A percentile compares a stretch with the other conserved stretches of the same genome.
Conservation (phyloP, 1,284 basidiomycete species). For the Cryptococcus sp. region DNA sequence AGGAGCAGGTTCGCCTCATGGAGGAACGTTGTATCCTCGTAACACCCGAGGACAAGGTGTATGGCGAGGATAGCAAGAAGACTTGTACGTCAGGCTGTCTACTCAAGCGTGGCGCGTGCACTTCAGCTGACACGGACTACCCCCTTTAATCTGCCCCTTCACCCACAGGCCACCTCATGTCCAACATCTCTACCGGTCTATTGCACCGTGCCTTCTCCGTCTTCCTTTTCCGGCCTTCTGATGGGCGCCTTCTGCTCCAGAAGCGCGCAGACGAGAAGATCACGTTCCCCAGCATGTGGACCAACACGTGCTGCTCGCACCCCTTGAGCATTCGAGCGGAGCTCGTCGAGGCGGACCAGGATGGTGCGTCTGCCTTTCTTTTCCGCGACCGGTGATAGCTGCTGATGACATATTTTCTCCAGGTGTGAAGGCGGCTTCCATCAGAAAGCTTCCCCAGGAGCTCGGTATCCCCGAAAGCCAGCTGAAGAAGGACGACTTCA, state of each 20-base stretch:
- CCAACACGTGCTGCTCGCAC: slow-evolving; percentile 99
- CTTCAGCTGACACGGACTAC: background rate
- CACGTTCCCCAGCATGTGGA: slow-evolving; percentile 99
- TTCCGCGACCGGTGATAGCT: background rate
- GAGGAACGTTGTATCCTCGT: slow-evolving; percentile 96
- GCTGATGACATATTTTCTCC: background rate
- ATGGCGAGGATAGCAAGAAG: slow-evolving; percentile 95
- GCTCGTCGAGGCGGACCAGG: slow-evolving; percentile 71
- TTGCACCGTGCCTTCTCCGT: slow-evolving; percentile 97
- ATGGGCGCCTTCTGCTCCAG: slow-evolving; percentile 93
- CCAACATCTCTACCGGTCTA: slow-evolving; percentile 90
- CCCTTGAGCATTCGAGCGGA: slow-evolving; percentile 74
- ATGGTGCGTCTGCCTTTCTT: slow-evolving; percentile 53
- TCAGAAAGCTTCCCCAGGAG: slow-evolving; percentile 94
- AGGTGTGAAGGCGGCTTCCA: slow-evolving; percentile 78
- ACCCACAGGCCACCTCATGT: slow-evolving; percentile 86
- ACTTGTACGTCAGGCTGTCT: slow-evolving; percentile 63
- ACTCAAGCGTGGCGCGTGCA: background rate
- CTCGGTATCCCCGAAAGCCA: slow-evolving; percentile 75
- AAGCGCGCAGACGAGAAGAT: slow-evolving; percentile 96
- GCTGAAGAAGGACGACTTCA: slow-evolving; percentile 79
- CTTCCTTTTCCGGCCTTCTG: slow-evolving; percentile 90
- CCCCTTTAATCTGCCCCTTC: background rate
- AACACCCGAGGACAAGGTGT: slow-evolving; percentile 79
- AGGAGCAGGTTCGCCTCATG: slow-evolving; percentile 71